Evolutionary conservation across 1,139 yeast species (phyloP), one percentile per base, ranked within the genome.

Genomic region (Kurtzmaniella quercitrusa): DNA sequence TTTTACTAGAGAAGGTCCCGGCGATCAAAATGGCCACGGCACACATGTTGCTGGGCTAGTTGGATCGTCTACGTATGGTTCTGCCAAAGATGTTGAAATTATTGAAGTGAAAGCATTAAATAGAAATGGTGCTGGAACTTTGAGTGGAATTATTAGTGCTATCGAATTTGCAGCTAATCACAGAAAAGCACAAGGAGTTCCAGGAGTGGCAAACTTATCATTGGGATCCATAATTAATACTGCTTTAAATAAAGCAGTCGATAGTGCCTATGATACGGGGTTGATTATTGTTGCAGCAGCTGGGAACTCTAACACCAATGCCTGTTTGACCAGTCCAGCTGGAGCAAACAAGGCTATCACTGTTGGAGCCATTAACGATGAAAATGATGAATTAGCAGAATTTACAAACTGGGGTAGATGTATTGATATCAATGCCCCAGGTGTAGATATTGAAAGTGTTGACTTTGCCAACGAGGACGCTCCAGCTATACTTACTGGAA

Each of bases 31-130:
- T 55, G 93, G 94, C 0, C 94, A 86, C 57, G 86, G 87, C 1
- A 88, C 96, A 0, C 96, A 90, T 62, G 95, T 89, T 2, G 95
- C 96, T 0, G 96, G 97, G 0, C 62, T 89, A n/a, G 75, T 88
- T 37, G 96, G 94, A 0, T 86, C 96, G 0, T 63, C 59, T 34
- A 78, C 83, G 0, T 89, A 71, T 59, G 96, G 97, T 0, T 95
- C 86, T 1, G 86, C 96, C 10, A 90, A 90, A 55, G 63, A 74
- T 17, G 82, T 75, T 10, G 69, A 68, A 12, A 58, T 90, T 3
- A 68, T 85, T 9, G 93, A 83, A 38, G 80, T 90, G 12, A 89
- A 88, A 55, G 88, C 88, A 0, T 66, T 89, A 39, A 79, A 82
- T 49, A 58, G 60, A 11, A 55, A 59, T 38, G 97, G 96, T 0